A percentile compares a stretch with the other conserved stretches of the same genome.
Conservation (phyloP, 139 green algal species). For the Asterochloris sp. region DNA sequence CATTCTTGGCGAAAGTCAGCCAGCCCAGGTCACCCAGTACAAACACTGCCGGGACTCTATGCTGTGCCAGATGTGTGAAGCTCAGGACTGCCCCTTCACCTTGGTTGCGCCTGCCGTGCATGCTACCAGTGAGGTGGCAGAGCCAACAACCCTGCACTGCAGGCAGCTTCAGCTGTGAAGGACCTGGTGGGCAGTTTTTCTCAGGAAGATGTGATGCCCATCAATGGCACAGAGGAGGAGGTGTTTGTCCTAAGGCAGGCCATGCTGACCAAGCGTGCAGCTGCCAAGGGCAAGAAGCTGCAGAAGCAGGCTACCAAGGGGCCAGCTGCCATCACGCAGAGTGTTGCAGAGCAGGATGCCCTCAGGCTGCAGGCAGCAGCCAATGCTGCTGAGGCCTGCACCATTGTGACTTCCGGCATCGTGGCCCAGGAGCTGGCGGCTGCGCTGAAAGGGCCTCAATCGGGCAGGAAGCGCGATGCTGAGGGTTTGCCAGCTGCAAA, state of each 20-base stretch:
- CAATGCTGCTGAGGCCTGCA: neutral
- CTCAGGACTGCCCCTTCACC: too few relatives aligned
- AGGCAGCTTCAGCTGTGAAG: conserved; percentile 10
- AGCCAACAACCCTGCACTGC: neutral
- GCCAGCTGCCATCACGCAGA: neutral
- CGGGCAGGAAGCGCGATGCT: neutral
- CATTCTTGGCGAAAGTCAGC: too few relatives aligned
- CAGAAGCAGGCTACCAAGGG: conserved; percentile 15
- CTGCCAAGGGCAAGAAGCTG: conserved; percentile 24
- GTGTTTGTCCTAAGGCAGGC: conserved; percentile 35
- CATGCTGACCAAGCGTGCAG: conserved; percentile 33
- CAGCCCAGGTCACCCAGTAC: too few relatives aligned
- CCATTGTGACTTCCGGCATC: neutral
- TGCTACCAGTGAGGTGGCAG: too few relatives aligned
- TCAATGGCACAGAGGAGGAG: conserved; percentile 56
- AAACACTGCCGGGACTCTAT: too few relatives aligned
- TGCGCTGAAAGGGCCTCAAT: neutral
- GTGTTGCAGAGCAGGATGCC: neutral
- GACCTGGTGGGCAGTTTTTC: conserved; percentile 24
- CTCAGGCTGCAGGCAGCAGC: neutral
- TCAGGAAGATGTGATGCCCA: conserved; percentile 38
- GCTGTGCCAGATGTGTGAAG: too few relatives aligned
- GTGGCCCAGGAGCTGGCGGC: neutral
- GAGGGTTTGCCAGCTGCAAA: neutral
- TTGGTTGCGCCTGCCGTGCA: too few relatives aligned